Conservation (phyloP, 176 grass and related monocot genomes). For the Eleusine indica region DNA sequence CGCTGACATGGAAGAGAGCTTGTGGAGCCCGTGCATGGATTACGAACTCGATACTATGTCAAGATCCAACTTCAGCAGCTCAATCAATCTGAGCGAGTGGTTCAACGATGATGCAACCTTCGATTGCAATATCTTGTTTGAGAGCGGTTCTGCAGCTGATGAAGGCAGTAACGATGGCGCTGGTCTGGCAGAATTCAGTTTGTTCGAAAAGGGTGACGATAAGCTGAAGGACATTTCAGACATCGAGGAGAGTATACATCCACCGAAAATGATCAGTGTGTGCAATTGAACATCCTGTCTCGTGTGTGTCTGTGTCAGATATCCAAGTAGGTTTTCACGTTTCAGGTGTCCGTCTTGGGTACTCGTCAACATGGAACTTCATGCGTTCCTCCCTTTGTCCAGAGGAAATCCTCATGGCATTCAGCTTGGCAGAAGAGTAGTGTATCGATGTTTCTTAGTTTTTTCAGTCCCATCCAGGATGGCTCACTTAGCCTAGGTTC, state of each 20-base stretch:
- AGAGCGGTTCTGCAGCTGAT: slow-evolving; percentile 4
- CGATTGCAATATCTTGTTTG: slow-evolving; percentile 48
- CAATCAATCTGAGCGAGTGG: slow-evolving; percentile 42
- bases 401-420: slow-evolving; percentile 27
- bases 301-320: neutral
- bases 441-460: slow-evolving; percentile 21
- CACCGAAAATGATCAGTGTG: slow-evolving; percentile 49
- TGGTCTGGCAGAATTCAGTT: slow-evolving; percentile 32
- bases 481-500: slow-evolving; percentile 27
- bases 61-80: slow-evolving; percentile 24
- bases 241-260: slow-evolving; percentile 35
- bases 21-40: slow-evolving; percentile 58
- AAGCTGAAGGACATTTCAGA: slow-evolving; percentile 29
- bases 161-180: slow-evolving; percentile 34
- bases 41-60: slow-evolving; percentile 35
- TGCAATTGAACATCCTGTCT: slow-evolving; percentile 41
- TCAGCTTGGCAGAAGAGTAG: slow-evolving; percentile 27
- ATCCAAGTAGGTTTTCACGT: slow-evolving; percentile 42
- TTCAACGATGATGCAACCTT: slow-evolving; percentile 35
- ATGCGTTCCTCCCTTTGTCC: neutral
- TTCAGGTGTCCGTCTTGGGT: slow-evolving; percentile 33
- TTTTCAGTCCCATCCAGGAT: slow-evolving; percentile 16
- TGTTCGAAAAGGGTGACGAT: slow-evolving; percentile 29
- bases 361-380: neutral
- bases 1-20: slow-evolving; percentile 21